Base-by-base conservation (phyloP, 2,329 filamentous ascomycete genomes). In the Aspergillus sojae region DNA sequence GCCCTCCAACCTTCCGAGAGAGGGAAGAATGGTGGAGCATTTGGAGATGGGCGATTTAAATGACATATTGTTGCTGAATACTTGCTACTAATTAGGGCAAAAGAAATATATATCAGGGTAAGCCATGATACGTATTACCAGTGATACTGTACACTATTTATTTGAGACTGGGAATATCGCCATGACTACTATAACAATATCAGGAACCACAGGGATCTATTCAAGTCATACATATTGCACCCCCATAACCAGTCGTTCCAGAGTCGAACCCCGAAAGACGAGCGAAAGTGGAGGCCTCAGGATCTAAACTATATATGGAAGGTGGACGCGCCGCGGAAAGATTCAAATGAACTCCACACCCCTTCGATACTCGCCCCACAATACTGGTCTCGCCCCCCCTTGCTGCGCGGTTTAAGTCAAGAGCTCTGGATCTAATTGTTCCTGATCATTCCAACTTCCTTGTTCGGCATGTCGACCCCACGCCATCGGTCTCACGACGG, bases 401-500 rank as follows among this genome's bases (percentile, higher is more conserved):
- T 14, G 4, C 45, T 23, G 45, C 23, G 0, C 23, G 11, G 4
- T 9, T 48, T 14, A 48, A 28, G n/a, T 10, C 14, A 10, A 16
- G 19, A 57, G 67, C 64, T 67, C 65, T 60, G 56, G 21, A 16
- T 34, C 56, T 41, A 43, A 62, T 19, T 62, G 30, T 30, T 43
- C 21, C 32, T 19, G 21, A 19, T 14, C 34, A 48, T 21, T 21
- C 50, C 55, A 41, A 23, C 32, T 46, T 16, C 67, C 64, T n/a
- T 9, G 68, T 60, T 34, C 57, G 66, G 72, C 34, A 74, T 75
- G 73, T 71, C 70, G 71, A 74, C 72, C 62, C 64, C 61, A 26
- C 57, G 21, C 32, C 66, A 62, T 21, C 72, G 74, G 26, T 72
- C 71, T 16, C 65, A 70, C 53, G 62, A 69, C 11, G 71, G 73